A percentile compares a stretch with the other conserved stretches of the same genome.
These are phyloP conservation scores for Suillus discolor DNA, from an alignment of 768 basidiomycete genomes.

Conservation along the genomic window DNA sequence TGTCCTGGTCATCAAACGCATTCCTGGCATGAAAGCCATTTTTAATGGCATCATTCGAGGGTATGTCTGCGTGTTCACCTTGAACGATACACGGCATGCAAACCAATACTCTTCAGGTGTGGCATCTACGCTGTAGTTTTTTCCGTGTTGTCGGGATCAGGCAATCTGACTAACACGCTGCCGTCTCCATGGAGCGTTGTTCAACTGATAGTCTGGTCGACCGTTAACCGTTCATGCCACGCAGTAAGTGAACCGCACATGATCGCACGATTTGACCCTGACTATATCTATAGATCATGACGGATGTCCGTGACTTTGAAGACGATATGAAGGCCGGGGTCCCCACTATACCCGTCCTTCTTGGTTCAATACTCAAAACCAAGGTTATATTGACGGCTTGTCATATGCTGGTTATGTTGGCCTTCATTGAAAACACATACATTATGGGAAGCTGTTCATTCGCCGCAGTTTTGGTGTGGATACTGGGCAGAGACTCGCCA, in stretches of 20 bases:
- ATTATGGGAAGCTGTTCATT: neutral
- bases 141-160: neutral
- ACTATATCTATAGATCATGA: neutral
- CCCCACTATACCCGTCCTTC: neutral
- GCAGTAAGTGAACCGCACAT: neutral
- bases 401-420: constrained; percentile 1
- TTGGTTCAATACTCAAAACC: neutral
- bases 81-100: neutral
- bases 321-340: neutral
- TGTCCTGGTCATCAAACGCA: neutral
- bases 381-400: neutral
- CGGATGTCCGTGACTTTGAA: neutral
- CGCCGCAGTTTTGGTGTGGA: neutral
- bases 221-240: neutral
- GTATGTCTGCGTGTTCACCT: neutral
- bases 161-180: neutral
- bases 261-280: neutral
- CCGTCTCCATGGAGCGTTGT: neutral
- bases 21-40: neutral
- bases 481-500: neutral
- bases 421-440: neutral
- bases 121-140: neutral
- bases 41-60: neutral
- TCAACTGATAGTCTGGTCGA: neutral
- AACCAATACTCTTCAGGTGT: neutral